These are phyloP conservation scores for Emergomyces pasteurianus DNA, from an alignment of 2,329 filamentous ascomycete species.

Conservation along the genomic window DNA sequence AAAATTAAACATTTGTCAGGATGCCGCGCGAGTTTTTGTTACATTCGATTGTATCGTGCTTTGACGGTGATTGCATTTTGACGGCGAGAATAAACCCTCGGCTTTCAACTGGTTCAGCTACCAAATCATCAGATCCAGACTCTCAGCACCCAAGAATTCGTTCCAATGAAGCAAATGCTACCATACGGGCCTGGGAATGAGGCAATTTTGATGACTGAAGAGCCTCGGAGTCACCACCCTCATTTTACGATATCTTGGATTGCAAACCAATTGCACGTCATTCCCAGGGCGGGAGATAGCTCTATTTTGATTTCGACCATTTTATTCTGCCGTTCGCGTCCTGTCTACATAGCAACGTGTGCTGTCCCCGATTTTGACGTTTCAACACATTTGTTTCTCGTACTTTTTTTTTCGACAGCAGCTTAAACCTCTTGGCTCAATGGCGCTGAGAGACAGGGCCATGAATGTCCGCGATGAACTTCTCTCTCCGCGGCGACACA, in stretches of 20 bases:
- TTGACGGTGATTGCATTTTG: neutral
- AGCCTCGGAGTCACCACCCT: neutral
- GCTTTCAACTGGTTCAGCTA: neutral
- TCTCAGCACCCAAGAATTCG: neutral
- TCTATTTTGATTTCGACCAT: too few relatives aligned
- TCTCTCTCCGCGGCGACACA: neutral
- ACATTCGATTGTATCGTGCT: neutral
- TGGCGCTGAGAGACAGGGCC: neutral
- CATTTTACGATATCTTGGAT: neutral
- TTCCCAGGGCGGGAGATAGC: too few relatives aligned
- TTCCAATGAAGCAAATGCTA: neutral
- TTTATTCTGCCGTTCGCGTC: too few relatives aligned
- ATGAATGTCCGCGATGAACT: neutral
- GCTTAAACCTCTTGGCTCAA: neutral
- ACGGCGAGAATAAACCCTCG: neutral
- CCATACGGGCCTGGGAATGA: neutral
- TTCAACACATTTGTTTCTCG: neutral
- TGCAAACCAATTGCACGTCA: neutral
- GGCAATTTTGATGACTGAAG: neutral
- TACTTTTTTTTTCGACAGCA: too few relatives aligned
- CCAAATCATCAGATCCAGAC: neutral
- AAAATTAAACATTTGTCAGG: neutral
- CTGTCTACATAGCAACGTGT: neutral
- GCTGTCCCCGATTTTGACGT: neutral
- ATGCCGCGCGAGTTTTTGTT: neutral